A percentile compares a stretch with the other conserved stretches of the same genome.
These are phyloP conservation scores for Pichia sp. DNA, from an alignment of 1,139 yeast genomes.

Conservation along the genomic window DNA sequence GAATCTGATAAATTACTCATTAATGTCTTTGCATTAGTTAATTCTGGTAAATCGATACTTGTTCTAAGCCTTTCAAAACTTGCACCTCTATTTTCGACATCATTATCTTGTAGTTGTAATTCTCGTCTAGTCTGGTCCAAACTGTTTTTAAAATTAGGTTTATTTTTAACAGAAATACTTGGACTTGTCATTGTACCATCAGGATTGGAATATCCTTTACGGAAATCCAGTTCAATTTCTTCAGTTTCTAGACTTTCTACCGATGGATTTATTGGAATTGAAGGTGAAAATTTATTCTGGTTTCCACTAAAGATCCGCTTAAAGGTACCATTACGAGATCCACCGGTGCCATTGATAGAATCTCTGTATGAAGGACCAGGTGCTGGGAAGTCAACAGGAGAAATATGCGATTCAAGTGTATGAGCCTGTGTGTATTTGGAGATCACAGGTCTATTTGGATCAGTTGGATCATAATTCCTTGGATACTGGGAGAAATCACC, in stretches of 20 bases:
- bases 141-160: conserved; percentile 18
- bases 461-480: conserved; percentile 55
- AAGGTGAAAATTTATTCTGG: conserved; percentile 14
- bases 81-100: conserved; percentile 18
- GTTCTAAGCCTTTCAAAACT: conserved; percentile 26
- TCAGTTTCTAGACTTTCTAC: conserved; percentile 36
- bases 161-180: conserved; percentile 22
- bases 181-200: conserved; percentile 26
- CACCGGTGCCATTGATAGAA: conserved; percentile 32
- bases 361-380: conserved; percentile 32
- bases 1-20: conserved; percentile 23
- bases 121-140: conserved; percentile 23
- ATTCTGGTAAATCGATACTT: conserved; percentile 30
- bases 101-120: conserved; percentile 12
- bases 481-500: conserved; percentile 52
- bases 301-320: conserved; percentile 22
- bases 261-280: conserved; percentile 20
- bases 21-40: conserved; percentile 29
- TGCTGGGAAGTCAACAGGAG: conserved; percentile 31
- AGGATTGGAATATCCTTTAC: conserved; percentile 15
- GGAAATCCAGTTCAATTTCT: conserved; percentile 46
- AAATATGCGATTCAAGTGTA: conserved; percentile 58
- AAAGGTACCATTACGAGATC: conserved; percentile 24
- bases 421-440: conserved; percentile 49
- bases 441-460: conserved; percentile 40